Percentiles rank a stretch among this genome's conserved stretches.
Conservation (phyloP, 2,329 filamentous ascomycete genomes). For the Ophiostoma sp. region DNA sequence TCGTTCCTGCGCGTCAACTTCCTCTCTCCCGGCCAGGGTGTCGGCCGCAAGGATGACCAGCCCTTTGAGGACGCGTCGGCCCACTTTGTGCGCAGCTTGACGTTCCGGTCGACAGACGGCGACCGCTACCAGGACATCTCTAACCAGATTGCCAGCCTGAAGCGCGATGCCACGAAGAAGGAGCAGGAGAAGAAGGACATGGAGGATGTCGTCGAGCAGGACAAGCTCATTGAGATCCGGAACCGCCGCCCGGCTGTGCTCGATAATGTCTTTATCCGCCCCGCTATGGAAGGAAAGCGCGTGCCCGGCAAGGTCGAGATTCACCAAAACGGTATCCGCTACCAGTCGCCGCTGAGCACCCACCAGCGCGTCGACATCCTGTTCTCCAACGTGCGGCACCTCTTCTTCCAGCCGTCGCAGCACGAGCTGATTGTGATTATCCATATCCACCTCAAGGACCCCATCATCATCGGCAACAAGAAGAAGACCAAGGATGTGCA, state of each 20-base stretch:
- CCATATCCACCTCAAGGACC: conserved; percentile 94
- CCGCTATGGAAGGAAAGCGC: conserved; percentile 92
- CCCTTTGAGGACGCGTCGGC: conserved; percentile 95
- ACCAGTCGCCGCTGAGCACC: conserved; percentile 72
- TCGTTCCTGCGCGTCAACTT: conserved; percentile 96
- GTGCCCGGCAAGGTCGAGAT: conserved; percentile 95
- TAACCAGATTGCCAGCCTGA: conserved; percentile 90
- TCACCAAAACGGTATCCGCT: conserved; percentile 97
- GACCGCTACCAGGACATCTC: conserved; percentile 86
- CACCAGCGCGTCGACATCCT: conserved; percentile 86
- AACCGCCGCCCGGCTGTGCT: conserved; percentile 81
- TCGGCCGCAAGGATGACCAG: conserved; percentile 93
- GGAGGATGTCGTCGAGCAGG: conserved; percentile 98
- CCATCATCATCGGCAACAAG: conserved; percentile 93
- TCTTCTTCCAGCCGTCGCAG: conserved; percentile 97
- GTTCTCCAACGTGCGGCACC: conserved; percentile 96
- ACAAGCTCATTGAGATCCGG: conserved; percentile 83
- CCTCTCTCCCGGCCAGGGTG: conserved; percentile 91
- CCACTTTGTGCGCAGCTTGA: conserved; percentile 92
- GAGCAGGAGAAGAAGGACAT: conserved; percentile 99
- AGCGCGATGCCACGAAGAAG: conserved; percentile 83
- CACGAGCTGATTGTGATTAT: conserved; percentile 97
- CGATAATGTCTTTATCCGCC: conserved; percentile 91
- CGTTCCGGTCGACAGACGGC: conserved; percentile 85
- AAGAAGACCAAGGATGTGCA: conserved; percentile 99